Percentiles rank a stretch among this genome's conserved stretches.
Conservation (phyloP, 176 grass and related monocot genomes). For the Carex kokanica region DNA sequence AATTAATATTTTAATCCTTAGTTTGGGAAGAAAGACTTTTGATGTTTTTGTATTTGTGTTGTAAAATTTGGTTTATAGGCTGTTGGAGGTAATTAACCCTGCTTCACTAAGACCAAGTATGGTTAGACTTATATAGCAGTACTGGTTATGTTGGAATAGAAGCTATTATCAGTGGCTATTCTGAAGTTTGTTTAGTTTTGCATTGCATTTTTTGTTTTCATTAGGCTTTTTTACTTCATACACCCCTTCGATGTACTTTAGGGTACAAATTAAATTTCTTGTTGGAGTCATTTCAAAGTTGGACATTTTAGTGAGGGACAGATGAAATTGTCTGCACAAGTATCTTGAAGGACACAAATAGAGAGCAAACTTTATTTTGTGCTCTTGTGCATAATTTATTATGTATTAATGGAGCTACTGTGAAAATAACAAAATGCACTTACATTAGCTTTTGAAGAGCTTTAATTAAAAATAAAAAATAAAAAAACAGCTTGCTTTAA, state of each 20-base stretch:
- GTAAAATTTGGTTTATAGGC: constrained; percentile 45
- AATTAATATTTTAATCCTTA: background rate
- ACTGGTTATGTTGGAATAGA: constrained; percentile 95
- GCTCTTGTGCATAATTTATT: constrained; percentile 3
- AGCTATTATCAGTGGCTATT: constrained; percentile 83
- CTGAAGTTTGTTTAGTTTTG: constrained; percentile 45
- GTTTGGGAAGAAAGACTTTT: background rate
- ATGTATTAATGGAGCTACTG: background rate
- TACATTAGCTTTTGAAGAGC: background rate
- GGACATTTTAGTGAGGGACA: background rate
- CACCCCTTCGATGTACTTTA: background rate
- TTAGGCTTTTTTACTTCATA: background rate
- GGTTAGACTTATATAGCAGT: constrained; percentile 94
- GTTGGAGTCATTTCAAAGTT: background rate
- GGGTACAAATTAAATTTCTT: background rate
- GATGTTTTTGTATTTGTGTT: background rate
- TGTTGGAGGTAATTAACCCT: constrained; percentile 62
- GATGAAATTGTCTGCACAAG: background rate
- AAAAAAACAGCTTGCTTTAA: background rate
- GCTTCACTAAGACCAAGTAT: constrained; percentile 82
- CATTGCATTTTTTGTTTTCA: background rate
- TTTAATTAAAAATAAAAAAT: background rate
- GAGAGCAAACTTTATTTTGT: background rate
- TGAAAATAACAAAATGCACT: too few relatives aligned
- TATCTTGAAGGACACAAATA: background rate